A percentile compares a stretch with the other conserved stretches of the same genome.
Conservation (phyloP, 768 basidiomycete genomes). For the Russula olivacea region DNA sequence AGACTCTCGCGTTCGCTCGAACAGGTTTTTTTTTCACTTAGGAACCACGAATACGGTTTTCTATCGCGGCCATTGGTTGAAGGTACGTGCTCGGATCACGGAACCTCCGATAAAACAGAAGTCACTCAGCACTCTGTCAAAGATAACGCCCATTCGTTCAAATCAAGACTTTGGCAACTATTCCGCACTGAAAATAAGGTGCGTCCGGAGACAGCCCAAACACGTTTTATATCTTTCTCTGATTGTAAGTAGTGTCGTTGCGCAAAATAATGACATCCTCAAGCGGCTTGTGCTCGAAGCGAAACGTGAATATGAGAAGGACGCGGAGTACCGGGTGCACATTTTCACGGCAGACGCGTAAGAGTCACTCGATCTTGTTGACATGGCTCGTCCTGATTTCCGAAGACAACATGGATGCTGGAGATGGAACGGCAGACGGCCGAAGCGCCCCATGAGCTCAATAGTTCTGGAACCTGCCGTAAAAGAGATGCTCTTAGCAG, state of each 20-base stretch:
- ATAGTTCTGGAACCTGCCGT: conserved; percentile 86
- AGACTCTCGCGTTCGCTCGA: conserved; percentile 6
- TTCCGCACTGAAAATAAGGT: conserved; percentile 76
- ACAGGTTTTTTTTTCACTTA: conserved; percentile 28
- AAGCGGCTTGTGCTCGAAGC: conserved; percentile 87
- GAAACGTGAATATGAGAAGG: conserved; percentile 84
- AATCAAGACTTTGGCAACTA: conserved; percentile 70
- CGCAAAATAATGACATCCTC: conserved; percentile 83
- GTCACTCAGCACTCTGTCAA: conserved; percentile 8
- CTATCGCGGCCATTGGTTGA: conserved; percentile 84
- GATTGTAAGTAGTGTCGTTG: conserved; percentile 56
- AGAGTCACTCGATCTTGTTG: conserved; percentile 33
- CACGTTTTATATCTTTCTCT: conserved; percentile 13
- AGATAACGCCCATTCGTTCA: conserved; percentile 78
- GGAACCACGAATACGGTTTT: conserved; percentile 89
- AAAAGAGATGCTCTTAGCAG: conserved; percentile 82
- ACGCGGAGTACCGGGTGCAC: conserved; percentile 84
- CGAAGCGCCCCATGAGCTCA: conserved; percentile 88
- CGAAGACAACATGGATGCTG: conserved; percentile 64
- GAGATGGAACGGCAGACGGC: conserved; percentile 84
- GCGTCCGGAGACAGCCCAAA: conserved; percentile 25
- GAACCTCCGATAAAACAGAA: conserved; percentile 22
- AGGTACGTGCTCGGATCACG: conserved; percentile 42
- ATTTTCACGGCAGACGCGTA: conserved; percentile 88
- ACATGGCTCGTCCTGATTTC: conserved; percentile 17